Percentiles rank a stretch among this genome's conserved stretches.
These are phyloP conservation scores for Penicillium decumbens DNA, from an alignment of 2,329 filamentous ascomycete genomes.

Conservation along the genomic window DNA sequence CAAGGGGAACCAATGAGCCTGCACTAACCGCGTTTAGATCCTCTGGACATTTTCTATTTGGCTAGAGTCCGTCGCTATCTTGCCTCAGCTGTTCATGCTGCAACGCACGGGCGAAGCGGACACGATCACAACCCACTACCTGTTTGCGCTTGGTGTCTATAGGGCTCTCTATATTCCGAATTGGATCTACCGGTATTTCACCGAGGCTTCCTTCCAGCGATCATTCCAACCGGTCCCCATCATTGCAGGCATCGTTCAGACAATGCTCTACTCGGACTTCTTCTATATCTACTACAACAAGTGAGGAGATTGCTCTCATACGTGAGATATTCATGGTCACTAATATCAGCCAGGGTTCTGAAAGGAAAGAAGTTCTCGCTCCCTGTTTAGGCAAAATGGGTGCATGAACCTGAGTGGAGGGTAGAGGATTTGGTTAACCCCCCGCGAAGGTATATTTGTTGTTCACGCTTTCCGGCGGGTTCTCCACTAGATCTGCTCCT, in stretches of 20 bases:
- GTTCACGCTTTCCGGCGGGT: neutral
- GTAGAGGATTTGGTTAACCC: neutral
- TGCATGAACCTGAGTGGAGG: neutral
- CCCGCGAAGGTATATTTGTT: neutral
- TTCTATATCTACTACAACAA: conserved; percentile 99
- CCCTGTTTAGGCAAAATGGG: conserved; percentile 57
- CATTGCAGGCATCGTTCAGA: conserved; percentile 85
- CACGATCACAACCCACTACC: conserved; percentile 98
- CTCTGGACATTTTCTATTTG: conserved; percentile 98
- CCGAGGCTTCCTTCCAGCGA: conserved; percentile 72
- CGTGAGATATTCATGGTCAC: neutral
- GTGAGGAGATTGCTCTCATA: conserved; percentile 42
- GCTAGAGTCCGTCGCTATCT: conserved; percentile 93
- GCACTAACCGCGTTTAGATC: conserved; percentile 53
- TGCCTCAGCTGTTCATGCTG: conserved; percentile 96
- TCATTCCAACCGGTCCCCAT: conserved; percentile 85
- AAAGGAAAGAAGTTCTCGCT: conserved; percentile 86
- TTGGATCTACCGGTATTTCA: conserved; percentile 89
- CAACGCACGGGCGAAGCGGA: conserved; percentile 96
- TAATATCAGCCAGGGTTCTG: conserved; percentile 52
- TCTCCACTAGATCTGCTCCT: neutral
- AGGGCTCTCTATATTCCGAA: conserved; percentile 96
- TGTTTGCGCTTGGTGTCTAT: conserved; percentile 89
- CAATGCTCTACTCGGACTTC: conserved; percentile 94
- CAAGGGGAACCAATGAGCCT: neutral